A percentile compares a stretch with the other conserved stretches of the same genome.
Evolutionary conservation across 306 rosid species (phyloP).

Genomic region (Amphicarpaea edgeworthii): DNA sequence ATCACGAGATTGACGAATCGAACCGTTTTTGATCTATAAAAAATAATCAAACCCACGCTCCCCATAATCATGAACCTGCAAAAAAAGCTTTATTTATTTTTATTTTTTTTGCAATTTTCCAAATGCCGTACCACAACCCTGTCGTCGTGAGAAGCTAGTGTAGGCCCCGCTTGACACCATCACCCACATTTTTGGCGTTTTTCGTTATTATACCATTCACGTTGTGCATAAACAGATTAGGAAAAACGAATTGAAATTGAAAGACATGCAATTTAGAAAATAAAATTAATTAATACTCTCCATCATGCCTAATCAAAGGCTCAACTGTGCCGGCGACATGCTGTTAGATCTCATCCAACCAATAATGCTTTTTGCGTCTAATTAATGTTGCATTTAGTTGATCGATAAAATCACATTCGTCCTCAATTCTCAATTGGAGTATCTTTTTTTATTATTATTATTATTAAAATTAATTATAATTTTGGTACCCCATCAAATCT

Average conservation of each 20-base stretch:
- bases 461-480: too few species aligned
- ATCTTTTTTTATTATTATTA: too few species aligned
- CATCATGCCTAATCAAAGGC: neutral
- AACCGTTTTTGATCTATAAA: neutral
- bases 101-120: neutral
- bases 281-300: too few species aligned
- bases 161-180: neutral
- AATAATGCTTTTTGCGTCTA: neutral
- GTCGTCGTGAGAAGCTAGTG: neutral
- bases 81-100: neutral
- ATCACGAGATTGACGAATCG: conserved; percentile 41
- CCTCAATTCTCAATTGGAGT: too few species aligned
- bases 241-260: too few species aligned
- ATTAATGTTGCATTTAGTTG: neutral
- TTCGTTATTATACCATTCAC: neutral
- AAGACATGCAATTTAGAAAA: too few species aligned
- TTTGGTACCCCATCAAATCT: too few species aligned
- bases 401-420: neutral
- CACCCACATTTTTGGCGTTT: neutral
- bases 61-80: conserved; percentile 43
- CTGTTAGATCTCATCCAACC: conserved; percentile 28
- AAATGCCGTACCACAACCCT: neutral
- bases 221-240: neutral
- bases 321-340: conserved; percentile 43
- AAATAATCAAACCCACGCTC: conserved; percentile 30